These are phyloP conservation scores for Ophiosphaerella korrae DNA, from an alignment of 2,329 filamentous ascomycete genomes.

Conservation along the genomic window DNA sequence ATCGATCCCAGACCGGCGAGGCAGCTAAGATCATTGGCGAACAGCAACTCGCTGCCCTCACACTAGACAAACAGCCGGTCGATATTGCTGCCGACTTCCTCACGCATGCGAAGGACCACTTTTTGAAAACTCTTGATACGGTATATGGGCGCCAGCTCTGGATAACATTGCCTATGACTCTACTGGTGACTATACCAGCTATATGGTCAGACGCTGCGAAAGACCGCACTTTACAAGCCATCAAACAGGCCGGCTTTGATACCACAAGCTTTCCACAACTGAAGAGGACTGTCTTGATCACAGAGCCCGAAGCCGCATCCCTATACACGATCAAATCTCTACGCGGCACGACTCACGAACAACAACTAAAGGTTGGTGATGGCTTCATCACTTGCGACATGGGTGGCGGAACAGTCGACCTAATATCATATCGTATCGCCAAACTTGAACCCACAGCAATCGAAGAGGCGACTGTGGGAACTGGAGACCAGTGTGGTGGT, in stretches of 20 bases:
- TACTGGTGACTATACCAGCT: slow-evolving; percentile 24
- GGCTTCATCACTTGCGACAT: slow-evolving; percentile 29
- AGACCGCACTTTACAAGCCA: slow-evolving; percentile 13
- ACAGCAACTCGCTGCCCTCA: no score
- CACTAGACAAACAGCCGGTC: slow-evolving; percentile 18
- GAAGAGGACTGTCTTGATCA: background rate
- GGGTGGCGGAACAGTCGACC: slow-evolving; percentile 29
- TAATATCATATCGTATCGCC: slow-evolving; percentile 23
- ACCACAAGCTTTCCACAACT: slow-evolving; percentile 4
- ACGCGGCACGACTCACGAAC: slow-evolving; percentile 4
- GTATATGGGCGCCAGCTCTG: slow-evolving; percentile 23
- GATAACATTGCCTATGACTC: slow-evolving; percentile 11
- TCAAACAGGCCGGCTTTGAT: slow-evolving; percentile 23
- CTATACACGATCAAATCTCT: slow-evolving; percentile 22
- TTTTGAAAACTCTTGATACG: slow-evolving; percentile 19
- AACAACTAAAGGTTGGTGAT: slow-evolving; percentile 10
- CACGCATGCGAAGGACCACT: slow-evolving; percentile 13
- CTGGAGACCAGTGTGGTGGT: slow-evolving; percentile 26
- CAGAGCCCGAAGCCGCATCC: slow-evolving; percentile 30
- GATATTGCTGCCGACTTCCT: slow-evolving; percentile 37
- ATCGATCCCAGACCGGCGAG: slow-evolving; percentile 13
- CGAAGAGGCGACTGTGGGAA: slow-evolving; percentile 23
- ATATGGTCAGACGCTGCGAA: slow-evolving; percentile 29
- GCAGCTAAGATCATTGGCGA: no score
- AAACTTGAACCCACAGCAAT: slow-evolving; percentile 7